Conservation (phyloP, 352 stramenopile species). For the Pilasporangium apinafurcum region DNA sequence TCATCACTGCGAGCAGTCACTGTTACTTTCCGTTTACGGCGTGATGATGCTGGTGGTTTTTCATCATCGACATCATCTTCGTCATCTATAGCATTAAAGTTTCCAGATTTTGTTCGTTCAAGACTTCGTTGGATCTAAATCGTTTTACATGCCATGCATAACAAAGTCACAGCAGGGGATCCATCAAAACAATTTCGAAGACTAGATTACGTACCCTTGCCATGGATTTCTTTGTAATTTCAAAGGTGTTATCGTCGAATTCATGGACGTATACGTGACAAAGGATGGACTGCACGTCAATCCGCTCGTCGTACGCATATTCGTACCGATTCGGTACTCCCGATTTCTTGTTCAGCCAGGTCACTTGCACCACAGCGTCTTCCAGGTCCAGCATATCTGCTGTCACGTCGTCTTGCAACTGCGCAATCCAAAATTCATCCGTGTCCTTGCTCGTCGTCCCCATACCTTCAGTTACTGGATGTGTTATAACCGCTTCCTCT, state of each 20-base stretch:
- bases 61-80: slow-evolving; percentile 48
- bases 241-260: slow-evolving; percentile 20
- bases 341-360: slow-evolving; percentile 47
- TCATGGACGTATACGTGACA: slow-evolving; percentile 65
- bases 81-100: slow-evolving; percentile 17
- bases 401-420: slow-evolving; percentile 73
- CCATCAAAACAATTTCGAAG: no score
- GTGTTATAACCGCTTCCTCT: not conserved
- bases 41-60: slow-evolving; percentile 32
- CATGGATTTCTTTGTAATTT: slow-evolving; percentile 64
- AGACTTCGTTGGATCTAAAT: slow-evolving; percentile 24
- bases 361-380: slow-evolving; percentile 39
- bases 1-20: not conserved
- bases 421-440: slow-evolving; percentile 61
- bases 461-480: not conserved
- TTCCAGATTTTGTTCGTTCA: slow-evolving; percentile 19
- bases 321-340: slow-evolving; percentile 21
- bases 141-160: not conserved
- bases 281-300: slow-evolving; percentile 61
- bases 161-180: not conserved
- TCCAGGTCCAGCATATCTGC: slow-evolving; percentile 56
- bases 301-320: slow-evolving; percentile 50
- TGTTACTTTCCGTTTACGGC: slow-evolving; percentile 4
- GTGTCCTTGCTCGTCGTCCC: not conserved
- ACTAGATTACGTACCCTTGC: slow-evolving; percentile 20